phyloP scores from a whole-genome alignment of 192 early-diverging fungal species.

The Rhizophagus clarus region DNA sequence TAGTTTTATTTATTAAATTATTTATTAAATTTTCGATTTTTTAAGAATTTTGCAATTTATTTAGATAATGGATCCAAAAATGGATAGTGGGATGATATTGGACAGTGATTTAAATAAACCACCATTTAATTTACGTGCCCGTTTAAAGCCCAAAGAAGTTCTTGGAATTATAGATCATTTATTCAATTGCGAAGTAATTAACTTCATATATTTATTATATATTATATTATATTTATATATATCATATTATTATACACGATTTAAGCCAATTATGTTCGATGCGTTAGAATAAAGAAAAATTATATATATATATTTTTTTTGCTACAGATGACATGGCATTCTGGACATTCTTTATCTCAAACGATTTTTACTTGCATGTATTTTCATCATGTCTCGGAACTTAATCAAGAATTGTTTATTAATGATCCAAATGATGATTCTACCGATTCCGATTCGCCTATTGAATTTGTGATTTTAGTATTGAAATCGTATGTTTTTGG shows the following conservation, averaged over 20 bases:
- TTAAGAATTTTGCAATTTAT: background rate
- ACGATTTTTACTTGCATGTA: conserved; percentile 62
- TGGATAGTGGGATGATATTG: conserved; percentile 63
- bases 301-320: background rate
- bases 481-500: conserved; percentile 52
- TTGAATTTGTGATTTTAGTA: conserved; percentile 43
- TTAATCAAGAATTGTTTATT: conserved; percentile 34
- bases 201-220: background rate
- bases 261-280: background rate
- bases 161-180: conserved; percentile 58
- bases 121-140: conserved; percentile 41
- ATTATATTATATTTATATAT: too few relatives aligned
- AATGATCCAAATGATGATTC: background rate
- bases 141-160: conserved; percentile 40
- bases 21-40: background rate
- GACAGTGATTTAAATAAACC: conserved; percentile 40
- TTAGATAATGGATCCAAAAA: conserved; percentile 64
- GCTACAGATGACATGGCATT: conserved; percentile 60
- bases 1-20: background rate
- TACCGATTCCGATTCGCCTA: conserved; percentile 13
- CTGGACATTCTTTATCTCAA: conserved; percentile 62
- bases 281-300: too few relatives aligned
- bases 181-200: conserved; percentile 51
- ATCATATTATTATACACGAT: too few relatives aligned
- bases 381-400: conserved; percentile 44